Percentiles rank a stretch among this genome's conserved stretches.
Evolutionary conservation across 495 filamentous ascomycete genomes (phyloP).

Genomic region (Penicillium cosmopolitanum): DNA sequence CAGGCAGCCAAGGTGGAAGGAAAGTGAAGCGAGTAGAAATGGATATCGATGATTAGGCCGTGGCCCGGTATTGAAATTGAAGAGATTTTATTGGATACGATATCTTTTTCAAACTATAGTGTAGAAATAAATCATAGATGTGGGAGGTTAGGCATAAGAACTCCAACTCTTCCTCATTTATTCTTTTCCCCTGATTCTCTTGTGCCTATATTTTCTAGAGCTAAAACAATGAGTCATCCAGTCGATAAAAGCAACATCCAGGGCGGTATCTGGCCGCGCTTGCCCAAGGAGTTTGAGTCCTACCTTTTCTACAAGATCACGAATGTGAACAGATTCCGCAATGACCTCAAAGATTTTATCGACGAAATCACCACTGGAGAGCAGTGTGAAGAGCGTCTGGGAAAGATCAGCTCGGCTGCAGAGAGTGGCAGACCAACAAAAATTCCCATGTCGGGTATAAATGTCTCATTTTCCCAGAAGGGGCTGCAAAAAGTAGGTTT

Average conservation of each 20-base stretch:
- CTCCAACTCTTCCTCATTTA: not conserved
- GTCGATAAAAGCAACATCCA: not conserved
- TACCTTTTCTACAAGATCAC: not conserved
- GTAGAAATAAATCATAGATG: not conserved
- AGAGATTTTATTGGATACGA: not conserved
- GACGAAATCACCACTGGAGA: not conserved
- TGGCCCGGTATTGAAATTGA: conserved; percentile 7
- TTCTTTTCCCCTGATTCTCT: not conserved
- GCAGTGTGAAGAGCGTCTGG: not conserved
- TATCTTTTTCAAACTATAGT: not conserved
- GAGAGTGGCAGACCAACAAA: not conserved
- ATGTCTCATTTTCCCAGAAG: conserved; percentile 10
- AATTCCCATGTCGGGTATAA: conserved; percentile 4
- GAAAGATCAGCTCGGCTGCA: not conserved
- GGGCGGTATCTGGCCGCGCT: not conserved
- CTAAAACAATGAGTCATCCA: not conserved
- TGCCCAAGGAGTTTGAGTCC: not conserved
- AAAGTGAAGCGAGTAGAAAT: conserved; percentile 7
- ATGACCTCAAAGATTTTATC: not conserved
- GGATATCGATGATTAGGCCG: not conserved
- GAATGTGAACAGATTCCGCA: not conserved
- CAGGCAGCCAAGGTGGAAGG: conserved; percentile 1
- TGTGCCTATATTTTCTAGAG: not conserved
- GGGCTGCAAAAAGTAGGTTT: conserved; percentile 5
- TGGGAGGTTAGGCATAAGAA: conserved; percentile 1